These are phyloP conservation scores for Tolypocladium inflatum DNA, from an alignment of 2,329 filamentous ascomycete genomes.

Conservation along the genomic window DNA sequence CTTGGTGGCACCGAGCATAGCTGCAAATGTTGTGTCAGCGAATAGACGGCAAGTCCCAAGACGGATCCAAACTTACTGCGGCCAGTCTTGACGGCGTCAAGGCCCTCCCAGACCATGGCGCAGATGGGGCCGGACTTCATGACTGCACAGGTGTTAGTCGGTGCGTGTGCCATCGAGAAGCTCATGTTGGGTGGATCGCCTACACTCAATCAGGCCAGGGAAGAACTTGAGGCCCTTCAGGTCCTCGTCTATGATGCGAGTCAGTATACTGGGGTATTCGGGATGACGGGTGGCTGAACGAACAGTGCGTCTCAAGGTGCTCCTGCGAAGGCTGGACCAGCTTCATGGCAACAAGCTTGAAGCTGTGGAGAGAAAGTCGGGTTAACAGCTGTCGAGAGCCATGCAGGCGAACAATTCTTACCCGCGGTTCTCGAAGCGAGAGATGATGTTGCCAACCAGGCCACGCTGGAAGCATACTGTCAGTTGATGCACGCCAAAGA, in stretches of 20 bases:
- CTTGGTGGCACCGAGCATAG: slow-evolving; percentile 98
- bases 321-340: slow-evolving; percentile 78
- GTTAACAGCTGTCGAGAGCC: not conserved
- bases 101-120: slow-evolving; percentile 99
- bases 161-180: not conserved
- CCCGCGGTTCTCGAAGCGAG: slow-evolving; percentile 95
- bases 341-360: slow-evolving; percentile 99
- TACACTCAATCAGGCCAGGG: slow-evolving; percentile 85
- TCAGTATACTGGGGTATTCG: slow-evolving; percentile 3
- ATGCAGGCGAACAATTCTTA: slow-evolving; percentile 29
- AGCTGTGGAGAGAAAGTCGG: slow-evolving; percentile 41
- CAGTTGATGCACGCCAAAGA: slow-evolving; percentile 6
- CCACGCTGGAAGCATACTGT: slow-evolving; percentile 58
- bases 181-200: slow-evolving; percentile 17
- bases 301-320: slow-evolving; percentile 95
- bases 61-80: slow-evolving; percentile 52
- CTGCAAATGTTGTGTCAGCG: slow-evolving; percentile 26
- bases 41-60: not conserved
- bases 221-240: slow-evolving; percentile 82
- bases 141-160: slow-evolving; percentile 44
- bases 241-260: slow-evolving; percentile 57
- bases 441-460: slow-evolving; percentile 95
- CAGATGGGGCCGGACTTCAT: slow-evolving; percentile 95
- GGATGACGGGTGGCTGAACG: slow-evolving; percentile 17
- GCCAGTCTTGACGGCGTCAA: slow-evolving; percentile 98